These are phyloP conservation scores for Ganoderma resinaceum DNA, from an alignment of 1,284 basidiomycete species.

Conservation along the genomic window DNA sequence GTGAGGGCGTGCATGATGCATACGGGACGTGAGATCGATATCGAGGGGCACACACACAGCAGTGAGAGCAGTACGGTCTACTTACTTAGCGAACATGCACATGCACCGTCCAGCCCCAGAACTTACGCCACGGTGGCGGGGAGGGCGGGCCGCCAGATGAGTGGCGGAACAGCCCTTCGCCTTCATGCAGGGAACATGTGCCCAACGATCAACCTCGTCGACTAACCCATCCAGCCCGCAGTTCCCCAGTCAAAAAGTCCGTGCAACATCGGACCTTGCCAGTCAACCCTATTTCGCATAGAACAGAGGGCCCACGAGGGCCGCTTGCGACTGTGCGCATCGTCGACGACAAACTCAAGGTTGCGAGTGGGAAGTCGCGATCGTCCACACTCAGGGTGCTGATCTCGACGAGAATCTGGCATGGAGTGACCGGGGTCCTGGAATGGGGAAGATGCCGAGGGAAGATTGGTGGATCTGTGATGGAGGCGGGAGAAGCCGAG, in stretches of 20 bases:
- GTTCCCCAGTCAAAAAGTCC: background rate
- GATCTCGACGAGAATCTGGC: background rate
- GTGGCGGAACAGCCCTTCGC: background rate
- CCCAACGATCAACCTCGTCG: background rate
- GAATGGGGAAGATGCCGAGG: conserved; percentile 1
- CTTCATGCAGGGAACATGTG: background rate
- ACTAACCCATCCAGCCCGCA: background rate
- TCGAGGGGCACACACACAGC: background rate
- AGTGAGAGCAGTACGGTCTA: no score
- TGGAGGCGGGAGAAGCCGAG: conserved; percentile 3
- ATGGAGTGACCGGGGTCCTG: background rate
- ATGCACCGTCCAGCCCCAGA: background rate
- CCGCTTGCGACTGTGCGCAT: background rate
- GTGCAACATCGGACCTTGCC: background rate
- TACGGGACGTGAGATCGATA: background rate
- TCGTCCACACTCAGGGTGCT: background rate
- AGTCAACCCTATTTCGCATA: background rate
- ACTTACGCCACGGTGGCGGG: background rate
- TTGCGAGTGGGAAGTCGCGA: background rate
- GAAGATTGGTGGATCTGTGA: conserved; percentile 2
- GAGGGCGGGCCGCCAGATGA: background rate
- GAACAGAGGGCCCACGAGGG: background rate
- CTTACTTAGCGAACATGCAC: background rate
- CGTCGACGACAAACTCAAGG: conserved; percentile 1
- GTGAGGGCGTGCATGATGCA: background rate